Conservation (phyloP, 2,329 filamentous ascomycete genomes). For the Xylaria arbuscula region DNA sequence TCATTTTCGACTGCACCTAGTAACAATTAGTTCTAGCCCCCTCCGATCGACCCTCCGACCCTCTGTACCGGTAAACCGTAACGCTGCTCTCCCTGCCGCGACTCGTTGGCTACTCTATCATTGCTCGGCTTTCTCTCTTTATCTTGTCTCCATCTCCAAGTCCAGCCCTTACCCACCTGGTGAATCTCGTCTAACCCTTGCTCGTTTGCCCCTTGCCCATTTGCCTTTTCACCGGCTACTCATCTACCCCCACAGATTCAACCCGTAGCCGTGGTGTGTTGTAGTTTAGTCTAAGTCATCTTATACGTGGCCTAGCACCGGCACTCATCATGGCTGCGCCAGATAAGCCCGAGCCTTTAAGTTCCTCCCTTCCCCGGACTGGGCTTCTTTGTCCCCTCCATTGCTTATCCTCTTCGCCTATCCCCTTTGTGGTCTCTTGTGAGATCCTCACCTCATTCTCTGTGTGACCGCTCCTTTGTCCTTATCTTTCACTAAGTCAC, state of each 20-base stretch:
- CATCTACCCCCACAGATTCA: conserved; percentile 22
- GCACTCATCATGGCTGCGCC: conserved; percentile 20
- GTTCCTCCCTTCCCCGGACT: conserved; percentile 5
- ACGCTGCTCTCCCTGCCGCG: neutral
- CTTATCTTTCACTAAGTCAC: conserved; percentile 12
- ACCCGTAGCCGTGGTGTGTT: conserved; percentile 7
- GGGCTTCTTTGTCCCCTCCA: conserved; percentile 10
- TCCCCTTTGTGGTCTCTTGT: conserved; percentile 18
- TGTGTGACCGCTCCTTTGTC: conserved; percentile 5
- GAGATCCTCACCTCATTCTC: neutral
- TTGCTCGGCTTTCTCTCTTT: neutral
- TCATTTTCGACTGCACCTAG: conserved; percentile 24
- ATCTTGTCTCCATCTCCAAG: neutral
- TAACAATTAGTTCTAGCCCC: conserved; percentile 15
- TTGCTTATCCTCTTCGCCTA: conserved; percentile 17
- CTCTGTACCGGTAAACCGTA: conserved; percentile 2
- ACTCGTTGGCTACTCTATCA: neutral
- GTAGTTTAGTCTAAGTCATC: conserved; percentile 5
- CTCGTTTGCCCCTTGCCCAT: neutral
- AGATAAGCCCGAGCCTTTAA: conserved; percentile 26
- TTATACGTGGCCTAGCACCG: neutral
- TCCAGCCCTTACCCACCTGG: neutral
- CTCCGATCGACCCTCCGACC: conserved; percentile 5
- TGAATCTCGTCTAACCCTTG: too few species aligned
- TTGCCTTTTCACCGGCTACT: neutral